phyloP scores from a whole-genome alignment of 805 yeast genomes.

The Candida hungchunana region DNA sequence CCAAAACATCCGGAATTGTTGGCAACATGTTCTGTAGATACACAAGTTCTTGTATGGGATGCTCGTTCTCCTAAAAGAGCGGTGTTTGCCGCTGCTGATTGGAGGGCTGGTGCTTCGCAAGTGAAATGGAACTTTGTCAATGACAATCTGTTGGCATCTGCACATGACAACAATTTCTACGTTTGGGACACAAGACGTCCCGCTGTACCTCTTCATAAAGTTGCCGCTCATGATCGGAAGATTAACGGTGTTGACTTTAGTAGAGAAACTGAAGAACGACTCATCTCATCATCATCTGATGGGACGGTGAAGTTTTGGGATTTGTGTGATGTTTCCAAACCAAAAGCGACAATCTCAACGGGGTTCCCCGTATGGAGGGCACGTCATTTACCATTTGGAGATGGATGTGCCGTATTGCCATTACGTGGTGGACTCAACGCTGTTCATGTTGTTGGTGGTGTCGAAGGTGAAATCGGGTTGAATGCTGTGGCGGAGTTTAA shows the following conservation, averaged over 20 bases:
- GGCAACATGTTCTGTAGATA: constrained; percentile 92
- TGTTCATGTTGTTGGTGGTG: constrained; percentile 32
- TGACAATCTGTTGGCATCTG: constrained; percentile 73
- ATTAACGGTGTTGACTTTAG: constrained; percentile 88
- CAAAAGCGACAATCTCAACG: constrained; percentile 58
- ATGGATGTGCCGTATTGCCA: constrained; percentile 86
- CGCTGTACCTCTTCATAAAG: constrained; percentile 61
- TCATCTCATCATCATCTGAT: constrained; percentile 86
- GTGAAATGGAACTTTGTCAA: constrained; percentile 88
- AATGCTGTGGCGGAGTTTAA: constrained; percentile 57
- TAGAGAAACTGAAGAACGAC: constrained; percentile 48
- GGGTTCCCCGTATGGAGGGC: constrained; percentile 89
- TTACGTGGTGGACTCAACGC: constrained; percentile 73
- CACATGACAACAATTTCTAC: constrained; percentile 76
- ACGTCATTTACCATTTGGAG: constrained; percentile 83
- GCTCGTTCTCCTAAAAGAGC: constrained; percentile 76
- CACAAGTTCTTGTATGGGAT: constrained; percentile 88
- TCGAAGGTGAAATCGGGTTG: constrained; percentile 33
- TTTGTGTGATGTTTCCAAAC: constrained; percentile 38
- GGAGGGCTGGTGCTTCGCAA: constrained; percentile 93
- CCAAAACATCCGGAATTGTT: constrained; percentile 79
- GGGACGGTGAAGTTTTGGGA: constrained; percentile 83
- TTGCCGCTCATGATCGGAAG: constrained; percentile 77
- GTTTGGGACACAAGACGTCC: constrained; percentile 91
- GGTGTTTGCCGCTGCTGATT: constrained; percentile 78